Evolutionary conservation across 1,284 basidiomycete genomes (phyloP).

Genomic region (Cryptococcus jaspeensis): DNA sequence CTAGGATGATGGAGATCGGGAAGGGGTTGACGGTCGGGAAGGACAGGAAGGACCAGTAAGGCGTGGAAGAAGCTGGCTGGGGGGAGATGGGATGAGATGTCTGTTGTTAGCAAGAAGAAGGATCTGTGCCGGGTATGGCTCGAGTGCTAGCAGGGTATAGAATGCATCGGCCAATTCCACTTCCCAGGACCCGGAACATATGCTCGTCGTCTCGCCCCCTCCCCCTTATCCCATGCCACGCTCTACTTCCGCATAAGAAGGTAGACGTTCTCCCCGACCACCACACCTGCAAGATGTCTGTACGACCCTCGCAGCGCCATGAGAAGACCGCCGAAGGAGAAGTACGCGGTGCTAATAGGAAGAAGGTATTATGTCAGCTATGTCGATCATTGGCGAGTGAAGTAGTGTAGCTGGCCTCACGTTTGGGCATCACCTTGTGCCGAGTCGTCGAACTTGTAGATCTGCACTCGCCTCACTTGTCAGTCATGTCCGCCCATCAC

Average conservation of each 20-base stretch:
- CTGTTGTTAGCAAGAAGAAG: too few relatives aligned
- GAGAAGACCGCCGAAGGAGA: slow-evolving; percentile 93
- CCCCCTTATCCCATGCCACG: neutral
- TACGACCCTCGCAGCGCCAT: slow-evolving; percentile 92
- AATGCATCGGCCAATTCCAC: neutral
- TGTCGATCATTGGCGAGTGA: neutral
- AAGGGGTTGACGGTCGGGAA: slow-evolving; percentile 58
- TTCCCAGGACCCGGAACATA: neutral
- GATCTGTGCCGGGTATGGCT: too few relatives aligned
- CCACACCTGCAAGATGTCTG: slow-evolving; percentile 87
- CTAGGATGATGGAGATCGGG: slow-evolving; percentile 48
- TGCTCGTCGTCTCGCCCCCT: neutral
- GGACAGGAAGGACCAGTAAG: slow-evolving; percentile 75
- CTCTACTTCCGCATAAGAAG: slow-evolving; percentile 76
- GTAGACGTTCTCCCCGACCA: slow-evolving; percentile 90
- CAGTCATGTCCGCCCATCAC: too few relatives aligned
- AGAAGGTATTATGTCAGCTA: neutral
- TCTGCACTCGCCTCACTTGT: slow-evolving; percentile 54
- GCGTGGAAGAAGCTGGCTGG: too few relatives aligned
- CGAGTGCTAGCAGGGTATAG: neutral
- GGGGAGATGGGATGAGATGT: too few relatives aligned
- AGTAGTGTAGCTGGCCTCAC: slow-evolving; percentile 22
- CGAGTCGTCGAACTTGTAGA: slow-evolving; percentile 91
- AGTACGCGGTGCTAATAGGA: slow-evolving; percentile 76
- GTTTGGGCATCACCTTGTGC: slow-evolving; percentile 60